phyloP scores from a whole-genome alignment of 805 yeast species.

The Metschnikowia hibisci region DNA sequence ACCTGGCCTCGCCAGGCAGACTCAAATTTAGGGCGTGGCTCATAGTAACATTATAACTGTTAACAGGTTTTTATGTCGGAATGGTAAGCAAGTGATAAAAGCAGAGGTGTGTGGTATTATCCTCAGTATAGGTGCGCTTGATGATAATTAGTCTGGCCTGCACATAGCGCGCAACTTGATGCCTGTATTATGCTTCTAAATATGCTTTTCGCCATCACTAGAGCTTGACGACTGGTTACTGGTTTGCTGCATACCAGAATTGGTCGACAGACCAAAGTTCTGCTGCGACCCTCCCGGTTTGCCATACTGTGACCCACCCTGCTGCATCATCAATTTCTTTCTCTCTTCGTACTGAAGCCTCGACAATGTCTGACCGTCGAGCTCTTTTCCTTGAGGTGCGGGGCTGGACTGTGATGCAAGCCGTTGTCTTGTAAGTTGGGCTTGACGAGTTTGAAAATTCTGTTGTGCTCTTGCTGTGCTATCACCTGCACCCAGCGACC shows the following conservation, averaged over 20 bases:
- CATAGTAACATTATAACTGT: conserved; percentile 3
- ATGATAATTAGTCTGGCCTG: not conserved
- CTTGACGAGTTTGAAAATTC: conserved; percentile 14
- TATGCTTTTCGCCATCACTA: not conserved
- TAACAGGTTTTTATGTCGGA: not conserved
- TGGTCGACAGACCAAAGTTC: not conserved
- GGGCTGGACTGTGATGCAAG: conserved; percentile 11
- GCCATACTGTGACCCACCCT: conserved; percentile 14
- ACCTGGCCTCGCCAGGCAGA: conserved; percentile 1
- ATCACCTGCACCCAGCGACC: conserved; percentile 14
- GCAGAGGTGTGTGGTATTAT: not conserved
- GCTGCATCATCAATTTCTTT: conserved; percentile 33
- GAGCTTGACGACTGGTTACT: not conserved
- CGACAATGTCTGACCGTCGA: conserved; percentile 24
- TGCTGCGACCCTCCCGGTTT: conserved; percentile 2
- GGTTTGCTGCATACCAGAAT: not conserved
- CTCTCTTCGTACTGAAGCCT: conserved; percentile 36
- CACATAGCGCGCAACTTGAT: not conserved
- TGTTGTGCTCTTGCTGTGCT: conserved; percentile 11
- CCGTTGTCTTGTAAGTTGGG: conserved; percentile 12
- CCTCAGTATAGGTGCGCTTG: not conserved
- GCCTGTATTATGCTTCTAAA: not conserved
- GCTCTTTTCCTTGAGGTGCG: conserved; percentile 10
- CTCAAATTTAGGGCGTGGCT: not conserved
- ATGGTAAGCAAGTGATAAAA: not conserved